Evolutionary conservation across 139 green algal species (phyloP).

Genomic region (Chlamydomonas asymmetrica): DNA sequence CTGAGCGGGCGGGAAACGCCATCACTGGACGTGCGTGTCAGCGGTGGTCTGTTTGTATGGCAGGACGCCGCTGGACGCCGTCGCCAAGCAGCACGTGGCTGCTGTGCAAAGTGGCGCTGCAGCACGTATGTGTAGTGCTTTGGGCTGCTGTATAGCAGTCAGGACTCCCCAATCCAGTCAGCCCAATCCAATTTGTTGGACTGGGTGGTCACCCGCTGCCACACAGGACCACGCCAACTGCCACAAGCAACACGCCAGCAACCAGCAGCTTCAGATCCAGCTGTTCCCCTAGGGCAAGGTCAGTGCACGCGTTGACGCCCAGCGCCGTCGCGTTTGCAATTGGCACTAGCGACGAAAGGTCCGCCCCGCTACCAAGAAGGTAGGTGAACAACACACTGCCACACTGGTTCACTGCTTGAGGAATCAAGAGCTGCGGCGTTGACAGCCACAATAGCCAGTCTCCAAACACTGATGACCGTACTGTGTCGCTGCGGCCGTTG

Average conservation of each 20-base stretch:
- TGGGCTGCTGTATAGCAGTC: background rate
- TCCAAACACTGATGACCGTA: background rate
- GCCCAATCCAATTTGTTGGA: background rate
- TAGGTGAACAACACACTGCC: conserved; percentile 58
- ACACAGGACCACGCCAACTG: conserved; percentile 66
- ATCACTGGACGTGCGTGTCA: background rate
- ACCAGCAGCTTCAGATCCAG: conserved; percentile 33
- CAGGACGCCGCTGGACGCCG: background rate
- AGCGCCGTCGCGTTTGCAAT: conserved; percentile 72
- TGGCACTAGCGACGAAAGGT: conserved; percentile 60
- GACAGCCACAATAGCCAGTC: conserved; percentile 3
- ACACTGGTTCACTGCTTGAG: conserved; percentile 46
- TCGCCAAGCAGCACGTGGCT: too few species aligned
- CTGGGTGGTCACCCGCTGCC: background rate
- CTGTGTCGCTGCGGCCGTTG: background rate
- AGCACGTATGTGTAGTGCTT: background rate
- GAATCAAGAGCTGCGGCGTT: conserved; percentile 36
- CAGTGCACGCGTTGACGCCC: conserved; percentile 60
- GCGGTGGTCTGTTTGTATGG: background rate
- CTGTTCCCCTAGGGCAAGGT: conserved; percentile 63
- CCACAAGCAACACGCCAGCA: conserved; percentile 54
- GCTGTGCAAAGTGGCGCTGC: too few species aligned
- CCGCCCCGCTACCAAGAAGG: conserved; percentile 41
- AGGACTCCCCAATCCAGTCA: background rate
- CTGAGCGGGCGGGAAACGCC: conserved; percentile 4